A percentile compares a stretch with the other conserved stretches of the same genome.
These are phyloP conservation scores for Cicer arietinum DNA, from an alignment of 306 rosid genomes.

Conservation along the genomic window DNA sequence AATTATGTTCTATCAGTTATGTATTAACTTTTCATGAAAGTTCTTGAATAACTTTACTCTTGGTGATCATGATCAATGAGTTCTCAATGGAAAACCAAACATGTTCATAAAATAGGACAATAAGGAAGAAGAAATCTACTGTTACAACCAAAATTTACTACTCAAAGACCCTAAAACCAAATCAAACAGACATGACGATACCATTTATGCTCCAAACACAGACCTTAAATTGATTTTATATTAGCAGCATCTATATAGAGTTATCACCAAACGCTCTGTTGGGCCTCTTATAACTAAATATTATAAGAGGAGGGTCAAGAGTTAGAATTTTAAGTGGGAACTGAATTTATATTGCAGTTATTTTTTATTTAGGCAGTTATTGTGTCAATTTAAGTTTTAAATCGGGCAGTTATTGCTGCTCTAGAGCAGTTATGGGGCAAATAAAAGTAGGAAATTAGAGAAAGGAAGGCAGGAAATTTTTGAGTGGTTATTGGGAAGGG, in stretches of 20 bases:
- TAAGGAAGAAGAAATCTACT: background rate
- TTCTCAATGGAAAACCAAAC: background rate
- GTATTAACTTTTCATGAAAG: background rate
- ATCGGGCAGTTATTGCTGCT: too few relatives aligned
- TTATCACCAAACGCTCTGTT: background rate
- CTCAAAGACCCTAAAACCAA: conserved; percentile 8
- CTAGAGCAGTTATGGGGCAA: too few relatives aligned
- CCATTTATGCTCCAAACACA: conserved; percentile 18
- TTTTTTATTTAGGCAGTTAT: too few relatives aligned
- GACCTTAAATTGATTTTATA: background rate
- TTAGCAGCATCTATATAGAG: conserved; percentile 13
- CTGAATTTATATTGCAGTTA: too few relatives aligned
- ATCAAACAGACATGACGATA: background rate
- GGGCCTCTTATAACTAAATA: too few relatives aligned
- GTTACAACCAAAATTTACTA: background rate
- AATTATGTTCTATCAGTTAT: background rate
- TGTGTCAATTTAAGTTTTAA: too few relatives aligned
- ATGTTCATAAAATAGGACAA: background rate
- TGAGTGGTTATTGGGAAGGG: too few relatives aligned
- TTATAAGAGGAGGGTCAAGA: too few relatives aligned
- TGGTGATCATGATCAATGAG: background rate
- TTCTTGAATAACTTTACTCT: background rate
- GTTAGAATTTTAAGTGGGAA: too few relatives aligned
- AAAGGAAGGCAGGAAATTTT: too few relatives aligned
- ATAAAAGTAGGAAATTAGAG: too few relatives aligned